Base-by-base conservation (phyloP, 768 basidiomycete genomes). In the Ramaria sp. region DNA sequence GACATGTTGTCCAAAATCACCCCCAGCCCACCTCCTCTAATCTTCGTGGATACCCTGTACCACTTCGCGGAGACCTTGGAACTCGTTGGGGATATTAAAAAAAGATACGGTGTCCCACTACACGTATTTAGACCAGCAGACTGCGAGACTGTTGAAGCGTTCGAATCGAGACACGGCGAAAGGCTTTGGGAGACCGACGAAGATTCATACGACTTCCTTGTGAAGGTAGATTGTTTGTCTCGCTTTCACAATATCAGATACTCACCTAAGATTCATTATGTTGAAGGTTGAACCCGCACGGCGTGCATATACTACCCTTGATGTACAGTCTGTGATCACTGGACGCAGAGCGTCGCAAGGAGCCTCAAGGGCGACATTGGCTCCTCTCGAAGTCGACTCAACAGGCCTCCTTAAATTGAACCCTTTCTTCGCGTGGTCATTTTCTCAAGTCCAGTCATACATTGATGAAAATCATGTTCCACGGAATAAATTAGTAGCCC, bases 11-110 rank as follows among this genome's bases (percentile, higher is more conserved):
- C 89, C 34, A 88, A 89, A 68, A 74, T 93, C 60, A 84, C 85
- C 2, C 59, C 73, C 27, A 66, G 71, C 17, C 78, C 80, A 0
- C 89, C 89, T 1, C 91, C 93, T 1, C 78, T 97, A 19, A 92
- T 98, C 73, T 98, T 99, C 73, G 72, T 97, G 67, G 94, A 99
- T 73, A 98, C 96, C 0, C 76, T 98, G 13, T 92, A 97, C 67
- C 96, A 98, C 73, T 99, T 99, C 71, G 74, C 76, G 3, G 91
- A 97, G 73, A 98, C 95, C 4, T 86, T 96, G 64, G 83, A 84
- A 57, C 84, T 99, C 46, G 86, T 94, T 10, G 80, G 85, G 38
- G 82, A 84, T n/a, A 89, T 93, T 17, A 81, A 84, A 65, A 68
- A 75, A 62, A 80, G 75, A 59, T 99, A 98, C 68, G 73, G 74